Conservation (phyloP, 1,284 basidiomycete genomes). For the Fomes fomentarius region DNA sequence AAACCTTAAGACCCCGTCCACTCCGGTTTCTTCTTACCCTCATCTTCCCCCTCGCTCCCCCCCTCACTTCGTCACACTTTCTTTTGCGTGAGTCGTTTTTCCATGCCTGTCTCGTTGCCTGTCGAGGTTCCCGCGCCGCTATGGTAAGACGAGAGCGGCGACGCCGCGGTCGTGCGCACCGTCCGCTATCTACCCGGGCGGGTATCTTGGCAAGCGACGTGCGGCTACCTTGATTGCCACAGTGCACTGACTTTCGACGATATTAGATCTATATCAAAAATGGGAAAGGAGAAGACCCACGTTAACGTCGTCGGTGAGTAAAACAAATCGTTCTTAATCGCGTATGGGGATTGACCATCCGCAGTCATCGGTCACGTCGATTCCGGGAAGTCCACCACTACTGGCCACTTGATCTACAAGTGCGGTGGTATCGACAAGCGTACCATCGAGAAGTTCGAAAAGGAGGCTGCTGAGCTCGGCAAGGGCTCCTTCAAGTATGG, state of each 20-base stretch:
- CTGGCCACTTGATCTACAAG: constrained; percentile 99
- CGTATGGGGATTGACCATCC: constrained; percentile 11
- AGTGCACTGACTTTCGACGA: constrained; percentile 5
- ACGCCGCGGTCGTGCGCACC: constrained; percentile 19
- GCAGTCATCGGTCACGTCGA: constrained; percentile 97
- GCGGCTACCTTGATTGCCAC: background rate
- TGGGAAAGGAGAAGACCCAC: constrained; percentile 90
- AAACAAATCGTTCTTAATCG: background rate
- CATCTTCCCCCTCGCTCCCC: constrained; percentile 37
- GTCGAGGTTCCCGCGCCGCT: constrained; percentile 5
- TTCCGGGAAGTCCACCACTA: constrained; percentile 99
- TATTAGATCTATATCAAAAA: constrained; percentile 47
- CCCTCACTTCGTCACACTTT: constrained; percentile 35
- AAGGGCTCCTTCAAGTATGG: constrained; percentile 99
- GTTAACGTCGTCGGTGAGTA: constrained; percentile 90
- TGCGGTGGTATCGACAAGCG: constrained; percentile 99
- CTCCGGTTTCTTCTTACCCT: constrained; percentile 37
- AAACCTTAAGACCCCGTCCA: constrained; percentile 36
- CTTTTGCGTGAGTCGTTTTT: constrained; percentile 33
- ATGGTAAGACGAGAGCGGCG: too few relatives aligned
- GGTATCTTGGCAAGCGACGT: constrained; percentile 4
- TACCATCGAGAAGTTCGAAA: constrained; percentile 99
- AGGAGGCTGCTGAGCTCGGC: constrained; percentile 99
- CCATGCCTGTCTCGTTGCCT: constrained; percentile 7
- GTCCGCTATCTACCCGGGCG: constrained; percentile 22